A percentile compares a stretch with the other conserved stretches of the same genome.
These are phyloP conservation scores for Penicillium atrosanguineum DNA, from an alignment of 495 filamentous ascomycete genomes.

Conservation along the genomic window DNA sequence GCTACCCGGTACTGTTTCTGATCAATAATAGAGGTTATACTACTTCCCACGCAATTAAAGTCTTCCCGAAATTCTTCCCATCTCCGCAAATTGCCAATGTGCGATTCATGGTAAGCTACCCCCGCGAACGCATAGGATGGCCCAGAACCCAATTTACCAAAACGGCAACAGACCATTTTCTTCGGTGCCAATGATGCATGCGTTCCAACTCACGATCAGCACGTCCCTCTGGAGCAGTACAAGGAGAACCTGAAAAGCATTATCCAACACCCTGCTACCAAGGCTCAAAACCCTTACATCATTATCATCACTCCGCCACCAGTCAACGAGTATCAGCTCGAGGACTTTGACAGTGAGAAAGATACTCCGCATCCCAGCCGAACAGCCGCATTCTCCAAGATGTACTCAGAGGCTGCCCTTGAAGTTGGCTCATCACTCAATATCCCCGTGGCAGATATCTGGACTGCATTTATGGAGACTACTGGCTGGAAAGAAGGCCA, in stretches of 20 bases:
- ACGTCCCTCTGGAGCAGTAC: constrained; percentile 71
- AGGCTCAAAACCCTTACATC: constrained; percentile 68
- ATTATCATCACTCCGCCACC: constrained; percentile 78
- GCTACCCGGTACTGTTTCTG: not conserved
- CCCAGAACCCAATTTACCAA: constrained; percentile 4
- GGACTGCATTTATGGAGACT: constrained; percentile 65
- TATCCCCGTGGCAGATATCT: constrained; percentile 71
- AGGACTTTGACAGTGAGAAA: constrained; percentile 30
- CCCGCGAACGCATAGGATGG: not conserved
- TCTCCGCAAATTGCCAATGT: constrained; percentile 54
- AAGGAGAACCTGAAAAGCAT: constrained; percentile 68
- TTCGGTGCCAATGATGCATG: constrained; percentile 86
- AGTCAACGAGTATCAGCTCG: constrained; percentile 69
- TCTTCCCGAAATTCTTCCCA: constrained; percentile 58
- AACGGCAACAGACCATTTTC: constrained; percentile 62
- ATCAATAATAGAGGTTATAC: constrained; percentile 59
- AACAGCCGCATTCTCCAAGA: constrained; percentile 59
- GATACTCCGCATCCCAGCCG: constrained; percentile 46
- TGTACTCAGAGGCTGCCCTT: constrained; percentile 67
- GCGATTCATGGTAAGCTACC: constrained; percentile 60
- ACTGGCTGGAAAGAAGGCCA: constrained; percentile 62
- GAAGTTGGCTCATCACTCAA: constrained; percentile 61
- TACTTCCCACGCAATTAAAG: constrained; percentile 59
- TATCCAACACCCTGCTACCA: constrained; percentile 63
- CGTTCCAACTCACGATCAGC: constrained; percentile 60